Evolutionary conservation across 2,329 filamentous ascomycete species (phyloP).

Genomic region (Fusarium nodosum): DNA sequence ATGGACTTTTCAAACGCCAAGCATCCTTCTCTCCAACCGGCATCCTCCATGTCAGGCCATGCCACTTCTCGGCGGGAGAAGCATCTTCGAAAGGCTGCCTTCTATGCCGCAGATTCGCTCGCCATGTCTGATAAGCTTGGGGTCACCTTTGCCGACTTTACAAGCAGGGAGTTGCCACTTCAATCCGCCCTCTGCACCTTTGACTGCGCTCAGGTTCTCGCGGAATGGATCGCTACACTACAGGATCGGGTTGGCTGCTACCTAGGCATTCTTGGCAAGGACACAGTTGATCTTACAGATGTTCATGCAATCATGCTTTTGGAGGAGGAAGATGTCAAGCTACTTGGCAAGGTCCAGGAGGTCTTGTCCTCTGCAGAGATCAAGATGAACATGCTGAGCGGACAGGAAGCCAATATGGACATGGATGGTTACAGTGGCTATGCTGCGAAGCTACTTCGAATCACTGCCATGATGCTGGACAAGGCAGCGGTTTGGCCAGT

Average conservation of each 20-base stretch:
- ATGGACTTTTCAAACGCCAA: conserved; percentile 62
- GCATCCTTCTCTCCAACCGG: conserved; percentile 48
- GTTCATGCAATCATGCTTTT: conserved; percentile 91
- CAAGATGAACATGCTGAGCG: conserved; percentile 77
- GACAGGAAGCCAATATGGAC: conserved; percentile 65
- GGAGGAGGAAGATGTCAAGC: conserved; percentile 90
- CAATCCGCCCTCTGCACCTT: conserved; percentile 94
- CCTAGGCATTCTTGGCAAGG: conserved; percentile 86
- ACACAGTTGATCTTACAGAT: conserved; percentile 81
- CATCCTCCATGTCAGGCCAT: conserved; percentile 53
- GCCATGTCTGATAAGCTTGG: conserved; percentile 89
- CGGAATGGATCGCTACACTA: conserved; percentile 92
- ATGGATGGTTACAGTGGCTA: conserved; percentile 78
- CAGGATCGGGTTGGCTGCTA: conserved; percentile 95
- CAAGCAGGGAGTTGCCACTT: conserved; percentile 85
- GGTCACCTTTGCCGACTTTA: conserved; percentile 86
- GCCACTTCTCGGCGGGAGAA: conserved; percentile 81
- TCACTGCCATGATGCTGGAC: conserved; percentile 88
- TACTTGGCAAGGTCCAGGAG: conserved; percentile 84
- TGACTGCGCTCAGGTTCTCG: conserved; percentile 92
- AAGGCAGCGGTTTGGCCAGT: conserved; percentile 92
- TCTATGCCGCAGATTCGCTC: conserved; percentile 92
- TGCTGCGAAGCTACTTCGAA: conserved; percentile 84
- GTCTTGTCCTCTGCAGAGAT: conserved; percentile 82
- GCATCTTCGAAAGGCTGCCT: conserved; percentile 92